Percentiles rank a stretch among this genome's conserved stretches.
Evolutionary conservation across 495 filamentous ascomycete genomes (phyloP).

Genomic region (Xylaria nigripes): DNA sequence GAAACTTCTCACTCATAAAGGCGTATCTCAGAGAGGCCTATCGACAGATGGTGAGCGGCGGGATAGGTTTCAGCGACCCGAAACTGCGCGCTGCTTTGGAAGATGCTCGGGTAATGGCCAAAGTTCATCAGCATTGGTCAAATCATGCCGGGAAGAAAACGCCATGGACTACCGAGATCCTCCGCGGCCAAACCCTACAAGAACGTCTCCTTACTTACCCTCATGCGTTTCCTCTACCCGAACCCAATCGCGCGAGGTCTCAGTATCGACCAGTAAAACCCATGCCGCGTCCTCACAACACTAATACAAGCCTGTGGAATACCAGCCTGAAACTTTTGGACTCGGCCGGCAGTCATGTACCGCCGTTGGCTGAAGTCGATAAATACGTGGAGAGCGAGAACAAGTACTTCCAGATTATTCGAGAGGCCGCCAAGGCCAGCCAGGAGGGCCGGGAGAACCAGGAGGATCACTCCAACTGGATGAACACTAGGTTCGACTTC

Average conservation of each 20-base stretch:
- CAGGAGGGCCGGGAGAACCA: too few relatives aligned
- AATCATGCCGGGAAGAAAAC: constrained; percentile 4
- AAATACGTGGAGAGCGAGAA: constrained; percentile 8
- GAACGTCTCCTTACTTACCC: constrained; percentile 17
- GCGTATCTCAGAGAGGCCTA: constrained; percentile 16
- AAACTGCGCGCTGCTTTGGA: constrained; percentile 7
- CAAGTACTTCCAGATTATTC: not conserved
- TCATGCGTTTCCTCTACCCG: constrained; percentile 3
- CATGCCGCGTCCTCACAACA: not conserved
- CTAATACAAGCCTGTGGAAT: not conserved
- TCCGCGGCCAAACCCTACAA: constrained; percentile 6
- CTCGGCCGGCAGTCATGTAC: not conserved
- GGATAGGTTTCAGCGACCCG: constrained; percentile 15
- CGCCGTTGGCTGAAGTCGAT: constrained; percentile 1
- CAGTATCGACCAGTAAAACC: constrained; percentile 13
- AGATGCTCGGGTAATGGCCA: constrained; percentile 15
- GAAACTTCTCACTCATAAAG: constrained; percentile 4
- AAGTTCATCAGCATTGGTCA: constrained; percentile 5
- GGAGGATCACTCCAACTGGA: not conserved
- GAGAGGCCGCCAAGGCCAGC: not conserved
- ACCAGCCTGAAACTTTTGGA: not conserved
- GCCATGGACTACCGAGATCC: constrained; percentile 14
- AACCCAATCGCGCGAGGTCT: constrained; percentile 11
- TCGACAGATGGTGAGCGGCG: constrained; percentile 10
- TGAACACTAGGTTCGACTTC: not conserved